Percentiles rank a stretch among this genome's conserved stretches.
Conservation (phyloP, 1,139 yeast genomes). For the Kazachstania sp. region DNA sequence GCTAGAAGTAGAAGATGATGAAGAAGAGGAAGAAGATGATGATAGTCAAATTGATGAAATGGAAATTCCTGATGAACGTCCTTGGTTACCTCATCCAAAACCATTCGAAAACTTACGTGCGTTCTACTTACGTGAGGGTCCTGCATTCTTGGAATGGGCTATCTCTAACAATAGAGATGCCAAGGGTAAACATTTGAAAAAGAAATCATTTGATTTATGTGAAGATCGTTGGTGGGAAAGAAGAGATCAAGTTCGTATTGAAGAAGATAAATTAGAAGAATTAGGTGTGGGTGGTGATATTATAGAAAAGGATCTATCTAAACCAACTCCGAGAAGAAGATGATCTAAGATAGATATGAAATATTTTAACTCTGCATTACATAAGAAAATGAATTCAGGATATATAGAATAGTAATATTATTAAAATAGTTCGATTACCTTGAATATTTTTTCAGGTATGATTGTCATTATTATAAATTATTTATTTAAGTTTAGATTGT, state of each 20-base stretch:
- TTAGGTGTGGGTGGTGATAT: slow-evolving; percentile 88
- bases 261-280: slow-evolving; percentile 85
- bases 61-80: slow-evolving; percentile 82
- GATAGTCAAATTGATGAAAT: slow-evolving; percentile 47
- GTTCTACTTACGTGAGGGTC: slow-evolving; percentile 80
- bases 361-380: not conserved
- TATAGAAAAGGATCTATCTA: slow-evolving; percentile 64
- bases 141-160: slow-evolving; percentile 87
- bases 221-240: slow-evolving; percentile 99
- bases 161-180: slow-evolving; percentile 75
- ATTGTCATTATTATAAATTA: not conserved
- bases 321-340: slow-evolving; percentile 33
- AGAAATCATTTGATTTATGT: slow-evolving; percentile 80
- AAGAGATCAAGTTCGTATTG: slow-evolving; percentile 80
- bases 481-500: not conserved
- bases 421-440: too few relatives aligned
- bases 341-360: slow-evolving; percentile 8
- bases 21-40: slow-evolving; percentile 52
- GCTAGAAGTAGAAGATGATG: slow-evolving; percentile 45
- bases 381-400: too few relatives aligned
- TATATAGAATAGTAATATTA: too few relatives aligned
- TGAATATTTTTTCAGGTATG: too few relatives aligned
- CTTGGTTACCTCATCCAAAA: slow-evolving; percentile 96
- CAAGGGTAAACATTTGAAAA: slow-evolving; percentile 83
- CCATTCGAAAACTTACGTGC: slow-evolving; percentile 81